These are phyloP conservation scores for Metschnikowia corniflorae DNA, from an alignment of 805 yeast genomes.

Conservation along the genomic window DNA sequence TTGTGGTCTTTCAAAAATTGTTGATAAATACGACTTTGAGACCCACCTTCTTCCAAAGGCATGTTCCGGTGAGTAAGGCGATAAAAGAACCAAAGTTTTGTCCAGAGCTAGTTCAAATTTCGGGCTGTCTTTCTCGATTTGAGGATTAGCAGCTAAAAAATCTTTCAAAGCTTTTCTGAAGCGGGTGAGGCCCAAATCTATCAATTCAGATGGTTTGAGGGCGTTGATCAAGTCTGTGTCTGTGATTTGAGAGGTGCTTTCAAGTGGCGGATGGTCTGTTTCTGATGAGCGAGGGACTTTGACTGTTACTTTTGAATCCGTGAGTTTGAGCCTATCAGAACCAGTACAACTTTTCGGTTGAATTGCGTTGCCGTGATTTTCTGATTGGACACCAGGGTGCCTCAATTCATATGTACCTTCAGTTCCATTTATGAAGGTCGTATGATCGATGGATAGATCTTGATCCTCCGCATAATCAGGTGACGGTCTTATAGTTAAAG, in stretches of 20 bases:
- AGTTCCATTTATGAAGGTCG: conserved; percentile 26
- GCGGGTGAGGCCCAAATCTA: conserved; percentile 32
- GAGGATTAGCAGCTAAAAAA: conserved; percentile 42
- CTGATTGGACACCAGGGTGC: not conserved
- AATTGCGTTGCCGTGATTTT: no score
- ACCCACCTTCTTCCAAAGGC: conserved; percentile 77
- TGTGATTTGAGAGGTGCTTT: not conserved
- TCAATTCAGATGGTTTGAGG: conserved; percentile 32
- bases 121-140: conserved; percentile 39
- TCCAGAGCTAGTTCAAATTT: conserved; percentile 33
- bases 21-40: conserved; percentile 56
- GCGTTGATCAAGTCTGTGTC: conserved; percentile 9
- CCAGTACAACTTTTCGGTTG: no score
- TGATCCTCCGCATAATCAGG: conserved; percentile 30
- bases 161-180: conserved; percentile 43
- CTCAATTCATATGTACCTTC: conserved; percentile 16
- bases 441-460: conserved; percentile 42
- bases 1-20: conserved; percentile 83
- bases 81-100: conserved; percentile 56
- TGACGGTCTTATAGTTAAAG: conserved; percentile 38
- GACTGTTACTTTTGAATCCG: no score
- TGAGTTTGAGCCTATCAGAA: no score
- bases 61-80: conserved; percentile 70
- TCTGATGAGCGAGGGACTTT: no score
- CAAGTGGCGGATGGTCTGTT: no score